Percentiles rank a stretch among this genome's conserved stretches.
phyloP scores from a whole-genome alignment of 345 rosid species.

The Eucalyptus erythrocorys region DNA sequence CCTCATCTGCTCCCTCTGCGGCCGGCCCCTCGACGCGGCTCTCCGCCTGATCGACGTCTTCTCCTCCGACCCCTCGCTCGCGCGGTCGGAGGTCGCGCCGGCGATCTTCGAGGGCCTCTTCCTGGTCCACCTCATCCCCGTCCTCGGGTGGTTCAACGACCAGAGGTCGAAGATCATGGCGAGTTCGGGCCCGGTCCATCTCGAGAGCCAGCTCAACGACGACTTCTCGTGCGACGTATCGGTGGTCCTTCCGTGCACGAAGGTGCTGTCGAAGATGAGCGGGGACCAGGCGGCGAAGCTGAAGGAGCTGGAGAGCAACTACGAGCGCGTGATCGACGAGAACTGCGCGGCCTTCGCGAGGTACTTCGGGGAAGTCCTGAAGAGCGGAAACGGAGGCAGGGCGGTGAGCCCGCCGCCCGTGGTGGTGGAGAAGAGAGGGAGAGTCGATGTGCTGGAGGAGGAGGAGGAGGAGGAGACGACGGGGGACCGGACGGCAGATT shows the following conservation, averaged over 20 bases:
- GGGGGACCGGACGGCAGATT: neutral
- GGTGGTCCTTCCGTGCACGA: slow-evolving; percentile 17
- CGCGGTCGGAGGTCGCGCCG: slow-evolving; percentile 38
- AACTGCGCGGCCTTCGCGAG: slow-evolving; percentile 37
- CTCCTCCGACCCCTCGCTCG: slow-evolving; percentile 26
- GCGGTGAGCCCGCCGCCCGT: slow-evolving; percentile 13
- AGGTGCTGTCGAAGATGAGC: slow-evolving; percentile 39
- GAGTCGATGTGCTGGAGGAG: neutral
- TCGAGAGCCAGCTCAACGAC: slow-evolving; percentile 7
- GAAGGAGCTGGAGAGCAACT: slow-evolving; percentile 32
- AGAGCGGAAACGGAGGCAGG: slow-evolving; percentile 2
- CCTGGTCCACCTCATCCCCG: slow-evolving; percentile 37
- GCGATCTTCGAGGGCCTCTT: slow-evolving; percentile 37
- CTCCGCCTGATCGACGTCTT: slow-evolving; percentile 23
- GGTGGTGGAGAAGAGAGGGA: slow-evolving; percentile 5
- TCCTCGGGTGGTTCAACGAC: slow-evolving; percentile 28
- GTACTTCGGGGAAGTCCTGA: slow-evolving; percentile 28
- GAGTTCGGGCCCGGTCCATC: neutral
- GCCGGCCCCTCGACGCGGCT: slow-evolving; percentile 30
- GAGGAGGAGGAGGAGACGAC: neutral
- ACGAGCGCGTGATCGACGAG: slow-evolving; percentile 38
- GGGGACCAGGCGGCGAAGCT: slow-evolving; percentile 36
- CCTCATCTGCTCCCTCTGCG: slow-evolving; percentile 23
- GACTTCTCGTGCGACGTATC: slow-evolving; percentile 8
- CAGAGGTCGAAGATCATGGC: slow-evolving; percentile 22